Evolutionary conservation across 805 yeast genomes (phyloP), one percentile per base, ranked within the genome.

Genomic region (Zygotorulaspora florentina): DNA sequence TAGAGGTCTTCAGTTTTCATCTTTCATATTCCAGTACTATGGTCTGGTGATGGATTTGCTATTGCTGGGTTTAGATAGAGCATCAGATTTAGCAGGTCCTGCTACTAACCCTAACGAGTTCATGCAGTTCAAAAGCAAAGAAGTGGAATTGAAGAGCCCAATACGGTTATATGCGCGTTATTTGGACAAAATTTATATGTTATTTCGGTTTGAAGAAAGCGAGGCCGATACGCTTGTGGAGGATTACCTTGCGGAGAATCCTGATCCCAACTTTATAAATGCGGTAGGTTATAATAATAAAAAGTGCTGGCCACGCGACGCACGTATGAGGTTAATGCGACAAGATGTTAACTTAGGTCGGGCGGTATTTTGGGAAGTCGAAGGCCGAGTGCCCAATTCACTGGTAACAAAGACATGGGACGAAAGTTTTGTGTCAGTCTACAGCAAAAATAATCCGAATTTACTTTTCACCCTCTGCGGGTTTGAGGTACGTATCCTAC

Each of bases 301-400:
- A 55, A 81, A 81, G 41, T 89, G 97, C 61, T 93, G 99, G 99
- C 96, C 99, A 2, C 71, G 86, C 37, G 98, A 93, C 61, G 71
- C 83, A 16, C 77, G 97, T 48, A 93, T 93, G 98, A 78, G 88
- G 53, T 67, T 93, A 40, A 82, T 90, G 81, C 74, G 96, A 36
- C 84, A 82, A 47, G 99, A 93, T 67, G 97, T 91, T 3, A 86
- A 88, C 54, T 71, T 93, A 5, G 99, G 98, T 1, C 72, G 93
- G 46, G 97, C 98, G 1, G 85, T 83, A 0, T 87, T 85, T 61
- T 88, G 96, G 96, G 97, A 93, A 63, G 68, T 93, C 29, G 74
- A 80, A 34, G 81, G 85, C 13, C 74, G 98, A 30, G 65, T 93
- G 30, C 98, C 99, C 0, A 64, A 75, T 3, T 81, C 95, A 0